Evolutionary conservation across 352 stramenopile species (phyloP).

Genomic region (Phytophthora citrophthora): DNA sequence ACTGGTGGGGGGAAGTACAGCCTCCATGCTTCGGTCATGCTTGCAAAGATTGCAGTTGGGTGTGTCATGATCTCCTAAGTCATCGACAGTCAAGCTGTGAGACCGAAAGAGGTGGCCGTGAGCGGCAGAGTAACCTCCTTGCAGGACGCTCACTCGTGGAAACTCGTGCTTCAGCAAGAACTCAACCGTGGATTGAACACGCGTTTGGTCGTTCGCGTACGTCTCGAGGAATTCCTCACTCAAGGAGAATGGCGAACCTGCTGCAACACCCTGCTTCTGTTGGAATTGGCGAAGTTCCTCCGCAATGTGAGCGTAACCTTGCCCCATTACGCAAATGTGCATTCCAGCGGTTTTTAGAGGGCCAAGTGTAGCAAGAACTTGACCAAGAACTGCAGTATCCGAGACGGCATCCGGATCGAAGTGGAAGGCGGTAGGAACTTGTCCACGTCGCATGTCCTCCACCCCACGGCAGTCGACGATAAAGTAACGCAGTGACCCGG

Average conservation of each 20-base stretch:
- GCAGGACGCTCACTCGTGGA: slow-evolving; percentile 74
- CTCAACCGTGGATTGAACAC: slow-evolving; percentile 69
- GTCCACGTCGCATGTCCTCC: slow-evolving; percentile 49
- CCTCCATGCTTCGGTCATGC: slow-evolving; percentile 42
- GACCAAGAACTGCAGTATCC: slow-evolving; percentile 57
- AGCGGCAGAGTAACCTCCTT: slow-evolving; percentile 71
- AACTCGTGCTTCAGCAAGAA: slow-evolving; percentile 82
- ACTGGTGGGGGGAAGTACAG: not conserved
- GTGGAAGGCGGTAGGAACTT: slow-evolving; percentile 80
- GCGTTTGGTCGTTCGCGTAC: slow-evolving; percentile 69
- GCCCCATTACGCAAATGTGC: slow-evolving; percentile 83
- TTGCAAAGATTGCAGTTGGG: slow-evolving; percentile 71
- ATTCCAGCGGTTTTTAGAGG: slow-evolving; percentile 65
- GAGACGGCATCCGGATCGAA: slow-evolving; percentile 74
- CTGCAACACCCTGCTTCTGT: slow-evolving; percentile 21
- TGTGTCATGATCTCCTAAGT: slow-evolving; percentile 79
- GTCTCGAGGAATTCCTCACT: slow-evolving; percentile 68
- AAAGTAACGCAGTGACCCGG: slow-evolving; percentile 67
- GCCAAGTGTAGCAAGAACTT: slow-evolving; percentile 69
- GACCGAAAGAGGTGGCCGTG: slow-evolving; percentile 63
- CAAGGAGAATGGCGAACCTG: slow-evolving; percentile 52
- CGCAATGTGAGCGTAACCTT: slow-evolving; percentile 75
- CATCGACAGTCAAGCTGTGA: slow-evolving; percentile 59
- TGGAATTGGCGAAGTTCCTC: slow-evolving; percentile 59
- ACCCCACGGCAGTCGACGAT: slow-evolving; percentile 74